phyloP scores from a whole-genome alignment of 768 basidiomycete genomes.

The Cytidiella melzeri region DNA sequence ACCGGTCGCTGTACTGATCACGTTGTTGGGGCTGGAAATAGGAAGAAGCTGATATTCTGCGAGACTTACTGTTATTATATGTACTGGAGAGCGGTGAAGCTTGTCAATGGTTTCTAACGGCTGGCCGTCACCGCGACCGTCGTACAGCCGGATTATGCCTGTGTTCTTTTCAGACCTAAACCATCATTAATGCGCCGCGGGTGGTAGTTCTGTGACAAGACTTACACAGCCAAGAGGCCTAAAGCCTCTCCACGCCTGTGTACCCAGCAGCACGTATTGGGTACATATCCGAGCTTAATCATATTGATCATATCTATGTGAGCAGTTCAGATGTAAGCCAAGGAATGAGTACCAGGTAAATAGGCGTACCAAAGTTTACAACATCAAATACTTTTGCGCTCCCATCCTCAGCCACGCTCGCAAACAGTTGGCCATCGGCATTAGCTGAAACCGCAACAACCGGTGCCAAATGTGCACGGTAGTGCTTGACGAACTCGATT shows the following conservation, averaged over 20 bases:
- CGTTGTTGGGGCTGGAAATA: background rate
- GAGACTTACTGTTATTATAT: constrained; percentile 67
- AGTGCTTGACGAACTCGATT: constrained; percentile 98
- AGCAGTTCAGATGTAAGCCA: background rate
- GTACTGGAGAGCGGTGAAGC: constrained; percentile 85
- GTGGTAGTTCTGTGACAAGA: constrained; percentile 3
- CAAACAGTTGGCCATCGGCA: constrained; percentile 88
- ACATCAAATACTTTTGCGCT: constrained; percentile 96
- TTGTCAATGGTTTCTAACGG: constrained; percentile 72
- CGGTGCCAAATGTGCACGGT: constrained; percentile 83
- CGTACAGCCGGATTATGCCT: constrained; percentile 81
- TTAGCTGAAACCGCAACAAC: constrained; percentile 80
- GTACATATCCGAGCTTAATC: constrained; percentile 80
- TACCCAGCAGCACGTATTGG: constrained; percentile 92
- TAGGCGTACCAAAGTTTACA: constrained; percentile 83
- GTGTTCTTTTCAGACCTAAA: constrained; percentile 71
- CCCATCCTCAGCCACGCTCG: constrained; percentile 87
- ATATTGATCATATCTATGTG: constrained; percentile 96
- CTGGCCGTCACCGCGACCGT: constrained; percentile 79
- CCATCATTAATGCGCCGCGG: constrained; percentile 14
- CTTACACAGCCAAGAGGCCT: constrained; percentile 82
- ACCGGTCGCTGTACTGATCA: constrained; percentile 82
- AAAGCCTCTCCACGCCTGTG: constrained; percentile 85
- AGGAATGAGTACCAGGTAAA: background rate
- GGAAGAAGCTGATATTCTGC: background rate